A percentile compares a stretch with the other conserved stretches of the same genome.
Conservation (phyloP, 345 rosid genomes). For the thale cress (Arabidopsis thaliana) region DNA sequence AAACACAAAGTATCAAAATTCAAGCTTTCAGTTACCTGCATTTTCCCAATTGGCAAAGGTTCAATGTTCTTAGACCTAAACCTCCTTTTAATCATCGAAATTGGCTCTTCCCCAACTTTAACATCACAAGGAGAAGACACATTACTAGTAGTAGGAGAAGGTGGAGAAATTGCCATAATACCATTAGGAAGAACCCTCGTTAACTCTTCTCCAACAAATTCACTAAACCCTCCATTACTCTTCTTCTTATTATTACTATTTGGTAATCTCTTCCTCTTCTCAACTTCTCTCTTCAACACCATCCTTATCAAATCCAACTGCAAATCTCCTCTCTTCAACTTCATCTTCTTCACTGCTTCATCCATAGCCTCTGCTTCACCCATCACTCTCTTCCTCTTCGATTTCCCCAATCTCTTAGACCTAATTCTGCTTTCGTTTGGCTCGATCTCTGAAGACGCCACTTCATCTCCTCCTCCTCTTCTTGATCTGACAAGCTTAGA, state of each 20-base stretch:
- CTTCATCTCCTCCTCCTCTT: conserved; percentile 42
- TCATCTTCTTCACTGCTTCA: conserved; percentile 62
- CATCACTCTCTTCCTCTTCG: conserved; percentile 48
- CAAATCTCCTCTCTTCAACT: conserved; percentile 68
- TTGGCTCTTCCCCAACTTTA: conserved; percentile 62
- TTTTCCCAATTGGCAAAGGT: conserved; percentile 66
- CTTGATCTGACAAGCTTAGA: conserved; percentile 57
- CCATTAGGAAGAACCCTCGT: conserved; percentile 89
- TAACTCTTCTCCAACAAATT: conserved; percentile 60
- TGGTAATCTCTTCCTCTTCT: conserved; percentile 61
- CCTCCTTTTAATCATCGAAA: conserved; percentile 53
- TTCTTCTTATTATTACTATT: conserved; percentile 46
- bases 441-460: conserved; percentile 27
- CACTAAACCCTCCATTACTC: conserved; percentile 43
- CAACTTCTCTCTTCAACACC: conserved; percentile 80
- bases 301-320: conserved; percentile 77
- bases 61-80: conserved; percentile 90
- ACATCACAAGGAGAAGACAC: conserved; percentile 64
- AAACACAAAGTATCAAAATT: neutral
- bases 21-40: conserved; percentile 57
- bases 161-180: conserved; percentile 77
- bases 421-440: conserved; percentile 49
- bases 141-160: conserved; percentile 53
- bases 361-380: conserved; percentile 57
- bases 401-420: conserved; percentile 55